phyloP scores from a whole-genome alignment of 2,329 filamentous ascomycete genomes.

The Bipolaris zeicola region DNA sequence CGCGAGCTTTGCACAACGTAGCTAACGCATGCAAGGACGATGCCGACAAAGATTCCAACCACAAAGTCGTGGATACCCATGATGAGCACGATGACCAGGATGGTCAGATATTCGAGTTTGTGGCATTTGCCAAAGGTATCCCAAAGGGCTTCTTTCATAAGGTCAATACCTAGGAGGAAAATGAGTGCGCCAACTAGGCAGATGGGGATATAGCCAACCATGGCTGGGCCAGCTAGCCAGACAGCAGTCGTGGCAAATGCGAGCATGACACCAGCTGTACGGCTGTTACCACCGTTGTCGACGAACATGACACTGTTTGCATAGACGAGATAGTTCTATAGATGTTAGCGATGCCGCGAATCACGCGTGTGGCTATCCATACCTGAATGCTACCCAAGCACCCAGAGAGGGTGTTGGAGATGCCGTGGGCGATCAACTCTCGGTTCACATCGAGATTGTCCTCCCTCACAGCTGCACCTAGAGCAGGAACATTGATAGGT shows the following conservation, averaged over 20 bases:
- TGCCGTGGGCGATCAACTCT: slow-evolving; percentile 88
- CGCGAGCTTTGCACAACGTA: slow-evolving; percentile 90
- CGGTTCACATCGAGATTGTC: slow-evolving; percentile 90
- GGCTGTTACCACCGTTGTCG: slow-evolving; percentile 83
- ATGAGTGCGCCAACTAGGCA: slow-evolving; percentile 97
- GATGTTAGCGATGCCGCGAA: slow-evolving; percentile 24
- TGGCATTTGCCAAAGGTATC: slow-evolving; percentile 88
- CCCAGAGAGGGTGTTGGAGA: slow-evolving; percentile 91
- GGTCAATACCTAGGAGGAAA: slow-evolving; percentile 90
- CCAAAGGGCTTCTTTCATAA: slow-evolving; percentile 86
- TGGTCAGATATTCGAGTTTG: slow-evolving; percentile 83
- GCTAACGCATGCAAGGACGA: slow-evolving; percentile 87
- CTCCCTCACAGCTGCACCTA: slow-evolving; percentile 88
- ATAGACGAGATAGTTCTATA: slow-evolving; percentile 91
- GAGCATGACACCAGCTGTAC: slow-evolving; percentile 83
- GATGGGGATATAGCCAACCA: slow-evolving; percentile 93
- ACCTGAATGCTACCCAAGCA: slow-evolving; percentile 81
- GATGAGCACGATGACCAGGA: slow-evolving; percentile 85
- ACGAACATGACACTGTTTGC: slow-evolving; percentile 98
- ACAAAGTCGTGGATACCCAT: slow-evolving; percentile 99
- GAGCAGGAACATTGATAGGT: slow-evolving; percentile 93
- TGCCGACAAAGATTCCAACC: slow-evolving; percentile 87
- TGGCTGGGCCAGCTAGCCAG: slow-evolving; percentile 81
- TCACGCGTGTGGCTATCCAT: not conserved
- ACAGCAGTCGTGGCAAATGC: slow-evolving; percentile 79